Percentiles rank a stretch among this genome's conserved stretches.
phyloP scores from a whole-genome alignment of 2,329 filamentous ascomycete genomes.

The Pseudopithomyces chartarum region DNA sequence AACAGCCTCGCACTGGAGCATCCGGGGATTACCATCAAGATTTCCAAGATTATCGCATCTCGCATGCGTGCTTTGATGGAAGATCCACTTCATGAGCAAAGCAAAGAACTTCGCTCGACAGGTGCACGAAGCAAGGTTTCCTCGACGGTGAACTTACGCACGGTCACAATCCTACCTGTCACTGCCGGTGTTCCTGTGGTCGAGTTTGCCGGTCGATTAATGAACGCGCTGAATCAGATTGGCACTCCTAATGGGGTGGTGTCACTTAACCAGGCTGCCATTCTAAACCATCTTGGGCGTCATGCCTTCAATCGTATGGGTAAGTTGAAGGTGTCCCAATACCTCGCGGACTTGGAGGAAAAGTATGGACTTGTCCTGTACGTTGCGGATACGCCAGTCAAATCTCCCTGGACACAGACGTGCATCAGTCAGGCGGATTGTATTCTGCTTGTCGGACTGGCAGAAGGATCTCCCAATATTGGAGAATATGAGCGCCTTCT shows the following conservation, averaged over 20 bases:
- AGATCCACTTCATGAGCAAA: conserved; percentile 71
- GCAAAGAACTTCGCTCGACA: conserved; percentile 64
- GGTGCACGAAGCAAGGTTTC: conserved; percentile 68
- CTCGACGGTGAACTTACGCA: conserved; percentile 89
- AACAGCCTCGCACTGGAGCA: conserved; percentile 98
- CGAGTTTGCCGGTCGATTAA: conserved; percentile 88
- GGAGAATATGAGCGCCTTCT: conserved; percentile 97
- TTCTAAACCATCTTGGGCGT: conserved; percentile 90
- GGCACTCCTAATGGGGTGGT: conserved; percentile 89
- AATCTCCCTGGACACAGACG: conserved; percentile 97
- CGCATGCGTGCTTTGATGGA: conserved; percentile 90
- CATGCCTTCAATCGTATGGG: conserved; percentile 98
- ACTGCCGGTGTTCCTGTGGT: conserved; percentile 90
- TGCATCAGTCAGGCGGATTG: conserved; percentile 97
- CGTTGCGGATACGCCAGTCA: conserved; percentile 94
- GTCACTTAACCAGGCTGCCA: conserved; percentile 89
- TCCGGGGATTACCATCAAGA: conserved; percentile 97
- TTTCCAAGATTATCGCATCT: conserved; percentile 96
- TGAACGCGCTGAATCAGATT: conserved; percentile 87
- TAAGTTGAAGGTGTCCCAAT: conserved; percentile 92
- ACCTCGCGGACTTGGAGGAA: conserved; percentile 94
- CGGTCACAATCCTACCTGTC: conserved; percentile 89
- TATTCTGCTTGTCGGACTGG: conserved; percentile 88
- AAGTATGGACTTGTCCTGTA: conserved; percentile 96
- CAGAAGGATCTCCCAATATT: conserved; percentile 85